Percentiles rank a stretch among this genome's conserved stretches.
Evolutionary conservation across 495 filamentous ascomycete species (phyloP).

Genomic region (Penicillium desertorum): DNA sequence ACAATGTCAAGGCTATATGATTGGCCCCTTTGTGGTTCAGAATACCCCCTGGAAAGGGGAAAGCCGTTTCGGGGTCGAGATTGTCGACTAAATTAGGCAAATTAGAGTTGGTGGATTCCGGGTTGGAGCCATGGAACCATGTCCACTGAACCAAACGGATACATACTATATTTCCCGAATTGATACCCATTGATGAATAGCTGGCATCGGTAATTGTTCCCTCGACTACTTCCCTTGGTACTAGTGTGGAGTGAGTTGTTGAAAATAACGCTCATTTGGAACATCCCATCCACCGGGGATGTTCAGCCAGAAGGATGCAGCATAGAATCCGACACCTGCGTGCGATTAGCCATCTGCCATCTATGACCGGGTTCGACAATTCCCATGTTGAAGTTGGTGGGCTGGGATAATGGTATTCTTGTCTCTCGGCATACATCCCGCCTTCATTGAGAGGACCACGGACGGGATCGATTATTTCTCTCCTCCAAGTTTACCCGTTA

Average conservation of each 20-base stretch:
- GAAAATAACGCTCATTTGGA: constrained; percentile 57
- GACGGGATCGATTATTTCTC: constrained; percentile 68
- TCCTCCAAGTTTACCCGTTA: constrained; percentile 74
- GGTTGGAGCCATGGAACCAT: background rate
- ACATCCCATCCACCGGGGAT: constrained; percentile 55
- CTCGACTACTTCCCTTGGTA: constrained; percentile 17
- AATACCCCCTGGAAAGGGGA: constrained; percentile 62
- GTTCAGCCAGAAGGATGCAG: constrained; percentile 53
- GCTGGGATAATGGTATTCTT: constrained; percentile 61
- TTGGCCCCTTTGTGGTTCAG: constrained; percentile 61
- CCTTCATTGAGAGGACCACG: constrained; percentile 79
- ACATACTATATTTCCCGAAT: constrained; percentile 59
- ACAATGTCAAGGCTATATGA: constrained; percentile 54
- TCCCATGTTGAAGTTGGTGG: constrained; percentile 49
- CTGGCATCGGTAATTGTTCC: constrained; percentile 49
- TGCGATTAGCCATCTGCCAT: constrained; percentile 50
- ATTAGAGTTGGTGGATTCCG: background rate
- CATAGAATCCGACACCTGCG: constrained; percentile 60
- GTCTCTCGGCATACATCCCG: constrained; percentile 66
- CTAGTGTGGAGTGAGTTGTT: constrained; percentile 22
- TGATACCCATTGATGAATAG: constrained; percentile 71
- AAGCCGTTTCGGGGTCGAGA: constrained; percentile 63
- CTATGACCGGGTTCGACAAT: constrained; percentile 33
- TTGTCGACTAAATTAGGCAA: constrained; percentile 34
- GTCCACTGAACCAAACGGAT: background rate